Evolutionary conservation across 352 stramenopile species (phyloP).

Genomic region (Phytopythium vexans): DNA sequence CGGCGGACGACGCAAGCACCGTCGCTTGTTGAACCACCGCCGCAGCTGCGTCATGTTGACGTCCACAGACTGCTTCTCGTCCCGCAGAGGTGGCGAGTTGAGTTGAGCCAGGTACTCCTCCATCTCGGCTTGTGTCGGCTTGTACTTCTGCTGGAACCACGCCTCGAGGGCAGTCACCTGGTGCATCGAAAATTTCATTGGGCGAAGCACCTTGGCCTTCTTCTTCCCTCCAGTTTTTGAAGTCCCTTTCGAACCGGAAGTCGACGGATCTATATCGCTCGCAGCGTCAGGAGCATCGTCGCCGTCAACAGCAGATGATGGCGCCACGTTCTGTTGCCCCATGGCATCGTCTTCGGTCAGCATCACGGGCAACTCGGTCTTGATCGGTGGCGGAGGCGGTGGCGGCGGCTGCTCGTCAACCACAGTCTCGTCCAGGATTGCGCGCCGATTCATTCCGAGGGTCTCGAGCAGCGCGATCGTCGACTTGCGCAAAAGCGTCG

Average conservation of each 20-base stretch:
- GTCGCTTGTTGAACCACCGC: slow-evolving; percentile 85
- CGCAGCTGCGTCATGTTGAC: slow-evolving; percentile 86
- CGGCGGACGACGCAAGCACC: slow-evolving; percentile 74
- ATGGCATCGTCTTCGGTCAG: slow-evolving; percentile 7
- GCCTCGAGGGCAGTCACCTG: slow-evolving; percentile 73
- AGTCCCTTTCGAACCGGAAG: too few species aligned
- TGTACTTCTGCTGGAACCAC: slow-evolving; percentile 89
- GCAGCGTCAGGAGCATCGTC: too few species aligned
- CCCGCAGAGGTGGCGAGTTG: slow-evolving; percentile 66
- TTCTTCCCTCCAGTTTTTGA: slow-evolving; percentile 7
- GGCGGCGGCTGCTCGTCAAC: slow-evolving; percentile 36
- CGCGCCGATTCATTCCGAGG: slow-evolving; percentile 61
- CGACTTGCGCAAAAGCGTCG: slow-evolving; percentile 69
- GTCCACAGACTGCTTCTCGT: slow-evolving; percentile 74
- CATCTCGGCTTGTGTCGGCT: slow-evolving; percentile 77
- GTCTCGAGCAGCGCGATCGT: slow-evolving; percentile 70
- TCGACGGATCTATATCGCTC: too few species aligned
- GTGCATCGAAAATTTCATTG: slow-evolving; percentile 87
- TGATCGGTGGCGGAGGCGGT: slow-evolving; percentile 23
- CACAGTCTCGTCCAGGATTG: slow-evolving; percentile 35
- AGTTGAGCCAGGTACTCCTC: slow-evolving; percentile 66
- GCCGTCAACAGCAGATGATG: too few species aligned
- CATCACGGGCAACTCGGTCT: slow-evolving; percentile 15
- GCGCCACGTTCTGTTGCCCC: too few species aligned
- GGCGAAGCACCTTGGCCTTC: slow-evolving; percentile 51